phyloP scores from a whole-genome alignment of 2,329 filamentous ascomycete species.

The Raffaelea albimanens region DNA sequence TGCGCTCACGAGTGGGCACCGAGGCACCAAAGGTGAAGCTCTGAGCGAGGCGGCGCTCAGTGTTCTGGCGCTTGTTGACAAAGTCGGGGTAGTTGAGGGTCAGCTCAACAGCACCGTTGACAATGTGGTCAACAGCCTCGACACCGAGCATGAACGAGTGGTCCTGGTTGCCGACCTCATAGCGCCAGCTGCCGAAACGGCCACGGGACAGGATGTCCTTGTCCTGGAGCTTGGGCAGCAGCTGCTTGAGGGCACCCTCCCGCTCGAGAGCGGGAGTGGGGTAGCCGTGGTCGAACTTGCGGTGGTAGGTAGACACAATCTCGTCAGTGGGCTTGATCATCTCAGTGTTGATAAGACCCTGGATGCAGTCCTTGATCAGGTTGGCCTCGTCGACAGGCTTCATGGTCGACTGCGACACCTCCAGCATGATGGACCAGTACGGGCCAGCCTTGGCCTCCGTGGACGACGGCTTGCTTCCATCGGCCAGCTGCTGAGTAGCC shows the following conservation, averaged over 20 bases:
- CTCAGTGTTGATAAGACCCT: conserved; percentile 94
- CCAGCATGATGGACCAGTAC: conserved; percentile 99
- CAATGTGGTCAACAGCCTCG: conserved; percentile 83
- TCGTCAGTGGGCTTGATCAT: conserved; percentile 89
- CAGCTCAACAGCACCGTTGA: conserved; percentile 81
- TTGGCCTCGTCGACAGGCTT: conserved; percentile 87
- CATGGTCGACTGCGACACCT: conserved; percentile 90
- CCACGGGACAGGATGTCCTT: conserved; percentile 92
- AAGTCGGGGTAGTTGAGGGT: conserved; percentile 97
- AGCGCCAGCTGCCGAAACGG: conserved; percentile 95
- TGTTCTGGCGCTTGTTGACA: conserved; percentile 70
- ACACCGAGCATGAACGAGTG: conserved; percentile 97
- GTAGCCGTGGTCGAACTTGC: conserved; percentile 96
- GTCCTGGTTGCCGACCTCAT: conserved; percentile 93
- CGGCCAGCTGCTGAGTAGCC: conserved; percentile 72
- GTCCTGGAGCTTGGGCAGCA: conserved; percentile 85
- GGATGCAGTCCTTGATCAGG: conserved; percentile 82
- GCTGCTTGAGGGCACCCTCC: conserved; percentile 84
- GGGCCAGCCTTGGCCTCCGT: conserved; percentile 73
- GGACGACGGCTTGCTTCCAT: conserved; percentile 72
- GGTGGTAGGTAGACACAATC: conserved; percentile 97
- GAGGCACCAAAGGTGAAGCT: conserved; percentile 30
- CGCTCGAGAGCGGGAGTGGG: conserved; percentile 91
- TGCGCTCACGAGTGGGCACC: conserved; percentile 28
- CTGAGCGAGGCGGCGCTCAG: conserved; percentile 51